Conservation (phyloP, 805 yeast genomes). For the Clavispora fructus region DNA sequence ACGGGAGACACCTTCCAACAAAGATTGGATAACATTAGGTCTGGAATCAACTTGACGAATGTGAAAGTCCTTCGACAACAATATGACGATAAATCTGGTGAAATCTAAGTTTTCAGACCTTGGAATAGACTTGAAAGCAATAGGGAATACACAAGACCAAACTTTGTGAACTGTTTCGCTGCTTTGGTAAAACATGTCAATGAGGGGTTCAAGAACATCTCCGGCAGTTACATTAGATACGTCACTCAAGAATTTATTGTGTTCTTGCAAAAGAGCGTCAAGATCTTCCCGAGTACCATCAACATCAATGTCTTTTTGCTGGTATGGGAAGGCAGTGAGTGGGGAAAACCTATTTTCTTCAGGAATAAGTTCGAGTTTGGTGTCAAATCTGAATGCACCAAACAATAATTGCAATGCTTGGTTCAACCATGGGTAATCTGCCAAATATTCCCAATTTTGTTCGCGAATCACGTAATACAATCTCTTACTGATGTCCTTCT, state of each 20-base stretch:
- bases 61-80: conserved; percentile 87
- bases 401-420: conserved; percentile 85
- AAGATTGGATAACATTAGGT: conserved; percentile 80
- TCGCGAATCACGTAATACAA: conserved; percentile 84
- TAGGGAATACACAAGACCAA: conserved; percentile 83
- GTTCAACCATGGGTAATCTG: conserved; percentile 91
- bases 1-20: conserved; percentile 76
- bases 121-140: conserved; percentile 68
- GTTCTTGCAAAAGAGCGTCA: conserved; percentile 19
- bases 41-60: conserved; percentile 81
- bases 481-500: conserved; percentile 70
- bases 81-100: conserved; percentile 69
- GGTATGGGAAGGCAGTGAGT: conserved; percentile 37
- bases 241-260: conserved; percentile 25
- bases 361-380: conserved; percentile 39
- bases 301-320: conserved; percentile 12
- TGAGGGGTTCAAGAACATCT: conserved; percentile 63
- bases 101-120: conserved; percentile 79
- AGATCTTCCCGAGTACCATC: conserved; percentile 21
- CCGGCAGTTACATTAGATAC: conserved; percentile 41
- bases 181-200: conserved; percentile 77
- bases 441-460: conserved; percentile 94
- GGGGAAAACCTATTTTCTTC: conserved; percentile 52
- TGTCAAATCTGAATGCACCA: conserved; percentile 62
- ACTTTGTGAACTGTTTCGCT: conserved; percentile 73